Evolutionary conservation across 345 rosid genomes (phyloP).

Genomic region (Heritiera fomes): DNA sequence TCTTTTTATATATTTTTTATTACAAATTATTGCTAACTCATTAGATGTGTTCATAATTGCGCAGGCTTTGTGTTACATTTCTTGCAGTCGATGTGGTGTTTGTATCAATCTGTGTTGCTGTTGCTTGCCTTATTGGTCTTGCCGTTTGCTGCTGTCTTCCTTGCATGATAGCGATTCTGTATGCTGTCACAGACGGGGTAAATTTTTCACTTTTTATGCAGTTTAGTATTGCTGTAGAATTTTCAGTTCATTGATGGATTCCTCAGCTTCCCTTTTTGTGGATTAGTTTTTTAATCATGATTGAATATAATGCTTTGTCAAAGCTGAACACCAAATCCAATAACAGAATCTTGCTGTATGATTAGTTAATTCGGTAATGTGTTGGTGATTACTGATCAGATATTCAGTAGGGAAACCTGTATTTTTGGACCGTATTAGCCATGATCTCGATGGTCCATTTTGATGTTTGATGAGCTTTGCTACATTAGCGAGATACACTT

Average conservation of each 20-base stretch:
- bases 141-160: constrained; percentile 97
- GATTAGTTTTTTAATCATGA: background rate
- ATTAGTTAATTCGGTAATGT: background rate
- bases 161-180: constrained; percentile 82
- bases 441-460: background rate
- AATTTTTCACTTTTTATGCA: background rate
- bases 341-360: background rate
- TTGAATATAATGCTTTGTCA: background rate
- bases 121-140: constrained; percentile 75
- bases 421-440: background rate
- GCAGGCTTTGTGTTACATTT: constrained; percentile 87
- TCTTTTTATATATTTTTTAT: background rate
- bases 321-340: background rate
- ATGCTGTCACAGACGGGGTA: constrained; percentile 83
- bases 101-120: constrained; percentile 66
- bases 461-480: constrained; percentile 33
- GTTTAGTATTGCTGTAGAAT: background rate
- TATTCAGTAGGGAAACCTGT: background rate
- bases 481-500: background rate
- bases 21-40: constrained; percentile 7
- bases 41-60: constrained; percentile 15
- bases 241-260: background rate
- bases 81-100: constrained; percentile 86
- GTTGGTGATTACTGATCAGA: background rate
- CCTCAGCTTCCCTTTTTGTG: background rate